These are phyloP conservation scores for Zoysia matrella DNA, from an alignment of 202 grass and related monocot species.

Conservation along the genomic window DNA sequence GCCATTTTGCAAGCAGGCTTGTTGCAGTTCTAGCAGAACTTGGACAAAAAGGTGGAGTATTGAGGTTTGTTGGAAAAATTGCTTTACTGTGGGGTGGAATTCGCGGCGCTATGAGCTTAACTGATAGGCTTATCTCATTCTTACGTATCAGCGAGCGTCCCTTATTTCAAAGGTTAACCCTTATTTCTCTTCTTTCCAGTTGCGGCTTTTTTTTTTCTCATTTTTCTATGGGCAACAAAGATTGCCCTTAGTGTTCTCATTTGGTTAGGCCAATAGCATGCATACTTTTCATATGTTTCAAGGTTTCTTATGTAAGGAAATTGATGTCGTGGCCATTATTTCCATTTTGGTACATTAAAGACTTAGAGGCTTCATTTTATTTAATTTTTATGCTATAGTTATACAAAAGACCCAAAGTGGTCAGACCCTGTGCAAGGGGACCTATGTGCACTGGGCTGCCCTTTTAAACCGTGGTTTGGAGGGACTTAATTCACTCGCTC, in stretches of 20 bases:
- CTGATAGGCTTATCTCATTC: slow-evolving; percentile 85
- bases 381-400: not conserved
- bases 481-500: slow-evolving; percentile 21
- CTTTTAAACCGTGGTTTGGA: slow-evolving; percentile 23
- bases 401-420: too few species aligned
- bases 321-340: not conserved
- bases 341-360: not conserved
- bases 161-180: slow-evolving; percentile 82
- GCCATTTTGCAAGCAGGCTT: slow-evolving; percentile 64
- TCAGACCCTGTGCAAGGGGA: too few species aligned
- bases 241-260: not conserved
- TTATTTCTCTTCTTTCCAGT: not conserved
- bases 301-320: slow-evolving; percentile 32
- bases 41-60: slow-evolving; percentile 84
- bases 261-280: not conserved
- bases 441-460: too few species aligned
- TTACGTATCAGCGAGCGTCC: slow-evolving; percentile 76
- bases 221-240: not conserved
- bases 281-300: not conserved
- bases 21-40: slow-evolving; percentile 92
- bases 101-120: slow-evolving; percentile 96
- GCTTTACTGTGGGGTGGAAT: slow-evolving; percentile 97
- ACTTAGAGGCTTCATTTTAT: not conserved
- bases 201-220: not conserved
- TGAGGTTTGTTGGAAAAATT: slow-evolving; percentile 88